Percentiles rank a stretch among this genome's conserved stretches.
Evolutionary conservation across 768 basidiomycete species (phyloP).

Genomic region (Asterophora lycoperdoides): DNA sequence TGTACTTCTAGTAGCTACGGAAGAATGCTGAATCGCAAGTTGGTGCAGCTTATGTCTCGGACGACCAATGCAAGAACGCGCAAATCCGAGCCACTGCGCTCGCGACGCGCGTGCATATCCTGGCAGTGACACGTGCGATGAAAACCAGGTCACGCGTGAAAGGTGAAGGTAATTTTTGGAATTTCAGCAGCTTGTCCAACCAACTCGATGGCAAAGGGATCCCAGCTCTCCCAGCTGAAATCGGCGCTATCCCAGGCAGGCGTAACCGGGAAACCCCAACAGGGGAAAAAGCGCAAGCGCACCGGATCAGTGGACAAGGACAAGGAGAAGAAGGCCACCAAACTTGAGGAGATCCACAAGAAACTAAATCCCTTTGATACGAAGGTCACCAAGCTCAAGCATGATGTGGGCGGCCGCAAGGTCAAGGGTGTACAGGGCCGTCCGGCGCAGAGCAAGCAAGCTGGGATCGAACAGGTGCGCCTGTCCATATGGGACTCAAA

Average conservation of each 20-base stretch:
- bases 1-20: no score
- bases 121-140: neutral
- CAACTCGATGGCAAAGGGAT: slow-evolving; percentile 66
- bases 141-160: slow-evolving; percentile 7
- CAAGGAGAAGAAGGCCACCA: slow-evolving; percentile 76
- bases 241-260: slow-evolving; percentile 78
- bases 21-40: no score
- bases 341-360: slow-evolving; percentile 78
- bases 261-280: slow-evolving; percentile 53
- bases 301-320: slow-evolving; percentile 60
- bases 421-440: slow-evolving; percentile 78
- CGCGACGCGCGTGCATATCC: no score
- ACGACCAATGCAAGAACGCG: no score
- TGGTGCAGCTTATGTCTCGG: no score
- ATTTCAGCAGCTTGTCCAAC: neutral
- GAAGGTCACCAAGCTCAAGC: slow-evolving; percentile 88
- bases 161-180: slow-evolving; percentile 14
- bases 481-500: neutral
- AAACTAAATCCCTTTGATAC: slow-evolving; percentile 92
- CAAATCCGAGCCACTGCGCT: no score
- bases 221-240: slow-evolving; percentile 90
- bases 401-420: slow-evolving; percentile 87
- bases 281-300: slow-evolving; percentile 69
- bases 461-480: slow-evolving; percentile 83
- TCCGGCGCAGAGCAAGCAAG: slow-evolving; percentile 86